Conservation (phyloP, 129 eudicot genomes). For the Flaveria linearis region DNA sequence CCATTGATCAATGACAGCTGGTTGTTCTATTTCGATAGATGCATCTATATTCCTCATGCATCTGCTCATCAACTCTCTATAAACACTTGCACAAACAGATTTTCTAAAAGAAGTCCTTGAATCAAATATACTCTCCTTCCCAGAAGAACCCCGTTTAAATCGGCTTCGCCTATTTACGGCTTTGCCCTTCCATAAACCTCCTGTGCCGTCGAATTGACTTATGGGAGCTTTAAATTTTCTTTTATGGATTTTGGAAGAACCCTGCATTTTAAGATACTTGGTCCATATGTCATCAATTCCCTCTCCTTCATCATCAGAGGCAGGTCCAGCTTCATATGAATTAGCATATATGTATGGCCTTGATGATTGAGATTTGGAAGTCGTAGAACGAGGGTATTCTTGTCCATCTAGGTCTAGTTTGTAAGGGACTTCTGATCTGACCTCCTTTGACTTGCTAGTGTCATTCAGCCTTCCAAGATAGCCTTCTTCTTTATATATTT, state of each 20-base stretch:
- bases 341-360: constrained; percentile 37
- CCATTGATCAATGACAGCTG: constrained; percentile 80
- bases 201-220: constrained; percentile 29
- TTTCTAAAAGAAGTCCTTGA: constrained; percentile 52
- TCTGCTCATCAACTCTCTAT: constrained; percentile 73
- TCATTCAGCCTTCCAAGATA: constrained; percentile 37
- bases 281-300: constrained; percentile 46
- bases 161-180: constrained; percentile 35
- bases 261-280: constrained; percentile 49
- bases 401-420: constrained; percentile 28
- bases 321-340: constrained; percentile 38
- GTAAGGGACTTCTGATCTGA: constrained; percentile 47
- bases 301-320: constrained; percentile 43
- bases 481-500: constrained; percentile 41
- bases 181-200: constrained; percentile 48
- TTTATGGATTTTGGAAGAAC: constrained; percentile 34
- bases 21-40: constrained; percentile 59
- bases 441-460: constrained; percentile 34
- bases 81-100: constrained; percentile 64
- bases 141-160: constrained; percentile 43
- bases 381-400: constrained; percentile 35
- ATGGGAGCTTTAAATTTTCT: constrained; percentile 37
- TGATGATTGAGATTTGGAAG: constrained; percentile 41
- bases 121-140: constrained; percentile 68
- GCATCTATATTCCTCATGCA: constrained; percentile 92